Percentiles rank a stretch among this genome's conserved stretches.
Evolutionary conservation across 352 stramenopile species (phyloP).

Genomic region (Phytophthora quininea): DNA sequence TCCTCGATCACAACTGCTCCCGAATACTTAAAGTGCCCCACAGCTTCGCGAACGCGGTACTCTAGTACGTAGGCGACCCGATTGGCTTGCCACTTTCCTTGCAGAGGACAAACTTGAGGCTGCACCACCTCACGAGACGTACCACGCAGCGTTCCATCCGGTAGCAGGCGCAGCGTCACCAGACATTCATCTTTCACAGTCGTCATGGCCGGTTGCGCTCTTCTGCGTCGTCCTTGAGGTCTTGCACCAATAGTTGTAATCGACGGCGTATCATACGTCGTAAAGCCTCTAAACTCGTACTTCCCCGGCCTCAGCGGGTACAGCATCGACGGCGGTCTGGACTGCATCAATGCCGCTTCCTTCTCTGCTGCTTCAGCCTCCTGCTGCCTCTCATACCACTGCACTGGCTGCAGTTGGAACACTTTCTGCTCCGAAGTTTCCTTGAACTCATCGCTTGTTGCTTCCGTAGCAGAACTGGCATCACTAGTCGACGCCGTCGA

Average conservation of each 20-base stretch:
- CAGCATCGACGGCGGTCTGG: constrained; percentile 33
- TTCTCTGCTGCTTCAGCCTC: constrained; percentile 19
- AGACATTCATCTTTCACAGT: constrained; percentile 61
- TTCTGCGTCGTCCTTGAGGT: constrained; percentile 19
- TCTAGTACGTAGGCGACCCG: constrained; percentile 63
- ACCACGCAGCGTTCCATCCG: constrained; percentile 55
- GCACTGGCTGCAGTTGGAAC: constrained; percentile 37
- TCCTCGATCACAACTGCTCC: constrained; percentile 44
- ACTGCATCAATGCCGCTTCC: constrained; percentile 18
- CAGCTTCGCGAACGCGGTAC: constrained; percentile 68
- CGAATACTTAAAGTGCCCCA: constrained; percentile 69
- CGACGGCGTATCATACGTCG: constrained; percentile 40
- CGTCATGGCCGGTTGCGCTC: constrained; percentile 13
- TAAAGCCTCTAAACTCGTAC: constrained; percentile 73
- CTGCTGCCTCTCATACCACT: constrained; percentile 29
- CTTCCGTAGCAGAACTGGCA: background rate
- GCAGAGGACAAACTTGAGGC: constrained; percentile 58
- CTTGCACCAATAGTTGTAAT: constrained; percentile 4
- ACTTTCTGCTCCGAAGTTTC: constrained; percentile 15
- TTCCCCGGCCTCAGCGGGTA: constrained; percentile 61
- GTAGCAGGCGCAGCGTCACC: constrained; percentile 63
- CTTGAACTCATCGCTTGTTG: background rate
- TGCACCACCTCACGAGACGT: constrained; percentile 66
- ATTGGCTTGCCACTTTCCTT: constrained; percentile 60
- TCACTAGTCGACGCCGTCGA: constrained; percentile 23